Conservation (phyloP, 1,284 basidiomycete species). For the Ustilago sp. region DNA sequence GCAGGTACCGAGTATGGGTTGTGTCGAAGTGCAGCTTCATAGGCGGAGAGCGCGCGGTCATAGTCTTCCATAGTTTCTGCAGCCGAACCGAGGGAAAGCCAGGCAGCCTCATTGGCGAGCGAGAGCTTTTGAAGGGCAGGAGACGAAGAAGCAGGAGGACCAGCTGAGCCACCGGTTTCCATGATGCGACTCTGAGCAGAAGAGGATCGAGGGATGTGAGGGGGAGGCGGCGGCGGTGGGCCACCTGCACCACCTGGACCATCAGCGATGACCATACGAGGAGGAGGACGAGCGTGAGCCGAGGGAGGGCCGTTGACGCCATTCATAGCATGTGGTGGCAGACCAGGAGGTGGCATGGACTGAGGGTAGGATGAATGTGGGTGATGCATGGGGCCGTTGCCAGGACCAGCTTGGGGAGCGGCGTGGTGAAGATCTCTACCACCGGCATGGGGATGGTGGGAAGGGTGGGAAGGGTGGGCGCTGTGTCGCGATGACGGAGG, state of each 20-base stretch:
- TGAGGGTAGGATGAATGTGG: constrained; percentile 47
- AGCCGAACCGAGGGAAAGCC: constrained; percentile 63
- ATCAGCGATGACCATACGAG: constrained; percentile 49
- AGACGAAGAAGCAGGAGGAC: constrained; percentile 30
- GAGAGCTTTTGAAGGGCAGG: constrained; percentile 60
- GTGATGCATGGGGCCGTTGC: constrained; percentile 44
- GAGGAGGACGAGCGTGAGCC: constrained; percentile 29
- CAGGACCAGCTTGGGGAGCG: constrained; percentile 37
- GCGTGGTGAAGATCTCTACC: constrained; percentile 33
- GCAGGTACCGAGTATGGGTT: constrained; percentile 67
- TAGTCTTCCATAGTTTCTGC: constrained; percentile 68
- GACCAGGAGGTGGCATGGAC: constrained; percentile 48
- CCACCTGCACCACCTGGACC: constrained; percentile 33
- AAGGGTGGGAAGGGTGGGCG: constrained; percentile 42
- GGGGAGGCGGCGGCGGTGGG: constrained; percentile 37
- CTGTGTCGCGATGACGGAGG: constrained; percentile 47
- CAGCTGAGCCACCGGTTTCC: constrained; percentile 27
- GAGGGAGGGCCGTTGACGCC: constrained; percentile 41
- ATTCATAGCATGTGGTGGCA: constrained; percentile 51
- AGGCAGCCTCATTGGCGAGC: constrained; percentile 63
- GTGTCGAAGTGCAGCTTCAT: constrained; percentile 66
- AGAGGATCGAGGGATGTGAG: constrained; percentile 49
- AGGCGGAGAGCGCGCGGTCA: constrained; percentile 63
- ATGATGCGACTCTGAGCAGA: constrained; percentile 50
- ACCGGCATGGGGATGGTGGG: constrained; percentile 46